Conservation (phyloP, 2,329 filamentous ascomycete species). For the Lachnellula occidentalis region DNA sequence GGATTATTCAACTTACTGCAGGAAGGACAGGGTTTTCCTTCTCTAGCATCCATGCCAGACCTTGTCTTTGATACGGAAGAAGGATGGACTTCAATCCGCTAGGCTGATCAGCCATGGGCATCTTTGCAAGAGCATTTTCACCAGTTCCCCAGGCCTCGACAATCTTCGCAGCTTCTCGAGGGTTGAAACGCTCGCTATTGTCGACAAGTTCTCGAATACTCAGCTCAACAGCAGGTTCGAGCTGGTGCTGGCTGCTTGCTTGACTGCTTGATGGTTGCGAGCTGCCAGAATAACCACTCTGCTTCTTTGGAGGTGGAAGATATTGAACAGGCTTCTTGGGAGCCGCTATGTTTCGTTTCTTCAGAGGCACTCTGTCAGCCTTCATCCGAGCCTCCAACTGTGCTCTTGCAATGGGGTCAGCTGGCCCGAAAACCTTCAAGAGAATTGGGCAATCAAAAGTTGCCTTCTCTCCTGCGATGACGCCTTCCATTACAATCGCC, state of each 20-base stretch:
- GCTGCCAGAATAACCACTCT: slow-evolving; percentile 20
- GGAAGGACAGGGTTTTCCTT: slow-evolving; percentile 70
- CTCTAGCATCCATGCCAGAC: slow-evolving; percentile 72
- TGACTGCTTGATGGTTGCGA: slow-evolving; percentile 15
- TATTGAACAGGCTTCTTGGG: slow-evolving; percentile 44
- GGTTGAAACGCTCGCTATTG: slow-evolving; percentile 60
- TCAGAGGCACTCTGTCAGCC: slow-evolving; percentile 53
- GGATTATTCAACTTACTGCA: slow-evolving; percentile 22
- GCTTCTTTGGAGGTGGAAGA: slow-evolving; percentile 36
- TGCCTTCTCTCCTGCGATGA: slow-evolving; percentile 61
- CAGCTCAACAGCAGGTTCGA: slow-evolving; percentile 8
- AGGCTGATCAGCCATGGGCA: slow-evolving; percentile 71
- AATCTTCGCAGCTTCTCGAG: slow-evolving; percentile 63
- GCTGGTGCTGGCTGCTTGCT: slow-evolving; percentile 2
- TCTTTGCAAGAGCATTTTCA: slow-evolving; percentile 62
- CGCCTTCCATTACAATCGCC: slow-evolving; percentile 61
- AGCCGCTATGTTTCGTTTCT: slow-evolving; percentile 30
- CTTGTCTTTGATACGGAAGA: slow-evolving; percentile 74
- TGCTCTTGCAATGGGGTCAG: slow-evolving; percentile 45
- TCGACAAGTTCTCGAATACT: slow-evolving; percentile 52
- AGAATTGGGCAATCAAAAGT: slow-evolving; percentile 67
- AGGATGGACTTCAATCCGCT: slow-evolving; percentile 57
- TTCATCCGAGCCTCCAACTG: slow-evolving; percentile 58
- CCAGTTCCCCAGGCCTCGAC: slow-evolving; percentile 47
- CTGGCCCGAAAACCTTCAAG: slow-evolving; percentile 64